phyloP scores from a whole-genome alignment of 1,284 basidiomycete species.

The Rhodotorula mucilaginosa region DNA sequence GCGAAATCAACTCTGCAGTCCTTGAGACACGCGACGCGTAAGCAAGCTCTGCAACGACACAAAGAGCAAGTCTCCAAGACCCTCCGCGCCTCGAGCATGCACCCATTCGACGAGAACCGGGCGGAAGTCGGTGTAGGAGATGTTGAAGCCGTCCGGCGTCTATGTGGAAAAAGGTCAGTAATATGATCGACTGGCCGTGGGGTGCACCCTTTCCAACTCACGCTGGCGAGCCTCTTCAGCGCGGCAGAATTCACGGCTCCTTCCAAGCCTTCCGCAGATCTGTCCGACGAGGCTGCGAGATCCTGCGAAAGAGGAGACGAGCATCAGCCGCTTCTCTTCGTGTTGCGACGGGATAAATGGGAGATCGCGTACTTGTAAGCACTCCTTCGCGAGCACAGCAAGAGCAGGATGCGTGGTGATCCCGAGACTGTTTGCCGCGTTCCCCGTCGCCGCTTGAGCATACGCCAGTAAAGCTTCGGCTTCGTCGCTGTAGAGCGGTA shows the following conservation, averaged over 20 bases:
- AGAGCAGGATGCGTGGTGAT: slow-evolving; percentile 23
- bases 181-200: too few relatives aligned
- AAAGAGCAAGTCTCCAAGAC: slow-evolving; percentile 21
- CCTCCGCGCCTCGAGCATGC: slow-evolving; percentile 3
- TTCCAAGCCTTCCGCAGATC: background rate
- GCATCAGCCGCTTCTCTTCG: background rate
- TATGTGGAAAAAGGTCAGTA: background rate
- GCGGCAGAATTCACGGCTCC: slow-evolving; percentile 3
- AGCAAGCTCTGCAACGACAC: slow-evolving; percentile 21
- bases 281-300: background rate
- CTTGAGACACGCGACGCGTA: slow-evolving; percentile 1
- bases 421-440: background rate
- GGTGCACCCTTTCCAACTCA: background rate
- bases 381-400: slow-evolving; percentile 5
- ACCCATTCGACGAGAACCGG: slow-evolving; percentile 24
- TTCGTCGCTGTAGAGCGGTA: slow-evolving; percentile 6
- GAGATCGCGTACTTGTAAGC: background rate
- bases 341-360: background rate
- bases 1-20: background rate
- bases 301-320: background rate
- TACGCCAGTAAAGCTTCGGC: background rate
- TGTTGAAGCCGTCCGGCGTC: background rate
- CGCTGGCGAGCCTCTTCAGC: slow-evolving; percentile 14
- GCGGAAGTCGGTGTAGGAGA: slow-evolving; percentile 26
- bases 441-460: background rate